Evolutionary conservation across 1,139 yeast species (phyloP).

Genomic region (Hemisphaericaspora xylofermentans): DNA sequence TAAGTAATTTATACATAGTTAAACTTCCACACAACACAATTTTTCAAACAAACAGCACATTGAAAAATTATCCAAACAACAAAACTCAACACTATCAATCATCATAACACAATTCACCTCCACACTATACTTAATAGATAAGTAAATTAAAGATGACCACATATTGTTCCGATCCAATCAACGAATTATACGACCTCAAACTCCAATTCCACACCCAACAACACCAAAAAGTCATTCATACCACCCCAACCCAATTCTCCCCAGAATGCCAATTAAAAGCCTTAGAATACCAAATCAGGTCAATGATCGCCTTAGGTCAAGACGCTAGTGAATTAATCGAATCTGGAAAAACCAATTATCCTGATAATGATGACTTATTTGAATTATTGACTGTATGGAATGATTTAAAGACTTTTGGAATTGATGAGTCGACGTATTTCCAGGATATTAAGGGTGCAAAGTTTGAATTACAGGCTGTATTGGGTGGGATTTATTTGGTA

Average conservation of each 20-base stretch:
- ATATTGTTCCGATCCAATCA: too few relatives aligned
- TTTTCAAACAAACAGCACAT: too few relatives aligned
- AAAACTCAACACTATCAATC: not conserved
- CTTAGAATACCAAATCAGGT: slow-evolving; percentile 43
- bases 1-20: too few relatives aligned
- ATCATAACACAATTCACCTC: too few relatives aligned
- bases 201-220: slow-evolving; percentile 51
- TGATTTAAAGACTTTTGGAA: slow-evolving; percentile 44
- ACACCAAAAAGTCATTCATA: slow-evolving; percentile 36
- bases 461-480: slow-evolving; percentile 43
- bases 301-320: slow-evolving; percentile 37
- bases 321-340: slow-evolving; percentile 46
- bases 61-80: not conserved
- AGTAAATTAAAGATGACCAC: slow-evolving; percentile 31
- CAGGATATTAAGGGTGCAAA: slow-evolving; percentile 36
- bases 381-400: slow-evolving; percentile 44
- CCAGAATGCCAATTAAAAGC: slow-evolving; percentile 39
- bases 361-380: slow-evolving; percentile 38
- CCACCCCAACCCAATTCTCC: slow-evolving; percentile 35
- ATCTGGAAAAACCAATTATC: slow-evolving; percentile 33
- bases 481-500: slow-evolving; percentile 44
- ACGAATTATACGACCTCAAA: slow-evolving; percentile 43
- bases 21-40: too few relatives aligned
- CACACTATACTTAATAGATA: too few relatives aligned
- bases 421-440: slow-evolving; percentile 36